phyloP scores from a whole-genome alignment of 1,284 basidiomycete genomes.

The Melampsora americana region DNA sequence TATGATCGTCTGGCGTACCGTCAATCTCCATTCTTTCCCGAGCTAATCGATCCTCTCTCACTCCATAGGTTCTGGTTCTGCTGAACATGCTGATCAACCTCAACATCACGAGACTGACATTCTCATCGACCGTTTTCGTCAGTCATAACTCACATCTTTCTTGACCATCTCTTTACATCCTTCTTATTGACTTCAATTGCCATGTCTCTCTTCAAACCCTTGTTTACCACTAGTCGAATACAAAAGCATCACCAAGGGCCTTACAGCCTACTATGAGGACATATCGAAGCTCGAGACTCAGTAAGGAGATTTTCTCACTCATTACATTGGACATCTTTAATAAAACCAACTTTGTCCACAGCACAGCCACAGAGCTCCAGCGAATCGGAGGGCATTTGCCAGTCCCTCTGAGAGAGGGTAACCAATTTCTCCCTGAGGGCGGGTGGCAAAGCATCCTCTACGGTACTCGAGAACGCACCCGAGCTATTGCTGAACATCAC shows the following conservation, averaged over 20 bases:
- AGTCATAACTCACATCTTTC: neutral
- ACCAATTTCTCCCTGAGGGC: constrained; percentile 42
- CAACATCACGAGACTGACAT: constrained; percentile 41
- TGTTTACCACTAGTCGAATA: constrained; percentile 26
- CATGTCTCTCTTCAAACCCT: neutral
- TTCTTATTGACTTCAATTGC: neutral
- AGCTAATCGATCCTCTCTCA: neutral
- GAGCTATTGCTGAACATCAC: constrained; percentile 34
- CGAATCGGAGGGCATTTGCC: constrained; percentile 34
- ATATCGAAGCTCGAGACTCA: constrained; percentile 32
- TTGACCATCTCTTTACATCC: neutral
- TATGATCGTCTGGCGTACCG: neutral
- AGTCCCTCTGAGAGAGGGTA: constrained; percentile 33
- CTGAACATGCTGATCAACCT: constrained; percentile 38
- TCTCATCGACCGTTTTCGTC: constrained; percentile 34
- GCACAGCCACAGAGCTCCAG: constrained; percentile 34
- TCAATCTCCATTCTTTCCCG: neutral
- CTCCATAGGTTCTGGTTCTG: constrained; percentile 27
- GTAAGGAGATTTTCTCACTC: constrained; percentile 6
- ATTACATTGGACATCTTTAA: neutral
- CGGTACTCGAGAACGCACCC: constrained; percentile 25
- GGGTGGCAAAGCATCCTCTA: constrained; percentile 36
- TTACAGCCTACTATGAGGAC: constrained; percentile 36
- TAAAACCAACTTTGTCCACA: neutral
- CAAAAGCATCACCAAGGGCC: constrained; percentile 39